These are phyloP conservation scores for Cercophora scortea DNA, from an alignment of 495 filamentous ascomycete species.

Conservation along the genomic window DNA sequence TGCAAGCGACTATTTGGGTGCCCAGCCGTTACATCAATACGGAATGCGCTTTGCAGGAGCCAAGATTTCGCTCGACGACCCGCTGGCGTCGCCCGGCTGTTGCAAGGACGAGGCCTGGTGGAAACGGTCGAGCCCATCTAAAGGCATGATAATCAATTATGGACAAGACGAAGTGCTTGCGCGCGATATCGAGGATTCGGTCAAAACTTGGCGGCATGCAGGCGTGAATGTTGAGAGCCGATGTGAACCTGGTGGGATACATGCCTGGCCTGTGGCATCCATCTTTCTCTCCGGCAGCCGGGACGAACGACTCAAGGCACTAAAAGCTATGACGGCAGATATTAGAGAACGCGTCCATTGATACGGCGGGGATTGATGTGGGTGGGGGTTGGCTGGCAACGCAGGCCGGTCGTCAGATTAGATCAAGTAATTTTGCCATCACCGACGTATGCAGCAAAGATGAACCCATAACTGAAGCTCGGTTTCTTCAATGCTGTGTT, in stretches of 20 bases:
- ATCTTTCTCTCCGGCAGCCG: constrained; percentile 54
- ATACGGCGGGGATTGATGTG: neutral
- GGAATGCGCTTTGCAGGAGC: constrained; percentile 55
- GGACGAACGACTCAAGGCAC: constrained; percentile 48
- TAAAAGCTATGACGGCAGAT: constrained; percentile 46
- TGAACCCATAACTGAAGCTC: constrained; percentile 38
- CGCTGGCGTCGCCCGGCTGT: constrained; percentile 57
- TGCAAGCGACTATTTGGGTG: constrained; percentile 53
- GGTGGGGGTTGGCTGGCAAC: neutral
- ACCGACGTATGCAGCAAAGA: constrained; percentile 38
- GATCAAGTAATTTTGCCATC: constrained; percentile 46
- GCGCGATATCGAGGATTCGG: constrained; percentile 49
- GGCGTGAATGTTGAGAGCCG: constrained; percentile 37
- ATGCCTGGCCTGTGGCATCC: constrained; percentile 71
- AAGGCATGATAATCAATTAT: constrained; percentile 55
- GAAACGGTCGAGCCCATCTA: constrained; percentile 48
- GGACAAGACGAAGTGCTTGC: constrained; percentile 67
- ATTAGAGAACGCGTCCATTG: constrained; percentile 31
- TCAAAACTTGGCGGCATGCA: constrained; percentile 39
- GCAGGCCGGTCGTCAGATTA: constrained; percentile 35
- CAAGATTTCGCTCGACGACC: constrained; percentile 37
- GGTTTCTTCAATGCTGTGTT: constrained; percentile 35
- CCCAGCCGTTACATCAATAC: constrained; percentile 48
- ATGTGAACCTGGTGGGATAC: constrained; percentile 55
- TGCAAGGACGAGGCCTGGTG: constrained; percentile 59